Evolutionary conservation across 2,329 filamentous ascomycete genomes (phyloP).

Genomic region (Fusarium avenaceum): DNA sequence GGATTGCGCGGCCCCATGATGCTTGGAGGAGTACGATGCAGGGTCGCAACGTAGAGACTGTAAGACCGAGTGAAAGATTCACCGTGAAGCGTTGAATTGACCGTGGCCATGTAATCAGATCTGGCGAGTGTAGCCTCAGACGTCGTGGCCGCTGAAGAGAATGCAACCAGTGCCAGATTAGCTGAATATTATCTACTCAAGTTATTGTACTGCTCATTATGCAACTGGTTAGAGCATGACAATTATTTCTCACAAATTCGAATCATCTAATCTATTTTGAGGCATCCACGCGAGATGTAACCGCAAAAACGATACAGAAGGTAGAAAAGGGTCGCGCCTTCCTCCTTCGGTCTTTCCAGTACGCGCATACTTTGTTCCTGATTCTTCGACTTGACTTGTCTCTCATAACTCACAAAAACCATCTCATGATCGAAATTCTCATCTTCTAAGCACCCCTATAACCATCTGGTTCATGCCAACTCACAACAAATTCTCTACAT

Average conservation of each 20-base stretch:
- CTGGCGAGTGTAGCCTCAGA: neutral
- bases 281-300: constrained; percentile 21
- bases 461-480: constrained; percentile 3
- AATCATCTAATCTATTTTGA: neutral
- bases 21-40: neutral
- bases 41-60: neutral
- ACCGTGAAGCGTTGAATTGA: neutral
- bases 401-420: neutral
- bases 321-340: constrained; percentile 31
- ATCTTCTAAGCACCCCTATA: too few species aligned
- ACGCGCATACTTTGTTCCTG: neutral
- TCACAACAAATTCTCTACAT: neutral
- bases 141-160: too few species aligned
- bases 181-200: too few species aligned
- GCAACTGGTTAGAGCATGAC: neutral
- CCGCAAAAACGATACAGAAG: neutral
- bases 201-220: too few species aligned
- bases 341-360: constrained; percentile 1
- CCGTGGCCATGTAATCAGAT: neutral
- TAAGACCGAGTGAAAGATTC: neutral
- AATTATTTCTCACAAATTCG: neutral
- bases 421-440: too few species aligned
- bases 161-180: too few species aligned
- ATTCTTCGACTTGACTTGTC: neutral
- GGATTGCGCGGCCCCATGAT: constrained; percentile 17